Base-by-base conservation (phyloP, 2,329 filamentous ascomycete species). In the Cladophialophora psammophila region DNA sequence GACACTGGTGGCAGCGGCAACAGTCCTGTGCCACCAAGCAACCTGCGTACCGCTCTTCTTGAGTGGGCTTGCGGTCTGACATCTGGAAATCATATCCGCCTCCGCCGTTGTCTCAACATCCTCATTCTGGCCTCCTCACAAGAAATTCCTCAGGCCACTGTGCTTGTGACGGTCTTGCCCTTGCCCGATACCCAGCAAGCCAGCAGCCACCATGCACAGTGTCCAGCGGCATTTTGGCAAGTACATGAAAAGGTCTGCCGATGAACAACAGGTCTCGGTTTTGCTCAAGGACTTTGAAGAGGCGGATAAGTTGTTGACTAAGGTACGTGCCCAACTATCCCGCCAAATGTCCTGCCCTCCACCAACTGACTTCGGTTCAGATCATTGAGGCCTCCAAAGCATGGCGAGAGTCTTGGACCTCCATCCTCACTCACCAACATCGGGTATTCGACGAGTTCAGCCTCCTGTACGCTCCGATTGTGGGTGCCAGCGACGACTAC, bases 271-370 rank as follows among this genome's bases (percentile, higher is more conserved):
- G 75, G 88, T 94, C 54, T 88, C 89, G 10, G 85, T 90, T 53
- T 83, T 95, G 62, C 81, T 96, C 64, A 89, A 87, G 73, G 92
- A 95, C 75, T 95, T 93, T 76, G 90, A 93, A 72, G 89, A 94
- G 78, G 90, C 90, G 32, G 91, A 95, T 77, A 87, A 86, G 72
- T 86, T 94, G 76, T 84, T 95, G 70, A 85, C 86, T 71, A 89
- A 88, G 83, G 91, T 93, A 81, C 81, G 60, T 58, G 63, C 74
- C 65, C 52, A 64, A 59, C 53, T 59, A 31, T 59, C 26, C 20
- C 35, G 42, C 35, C 50, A 38, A 40, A n/a, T 12, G 54, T 35
- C 60, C 18, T 48, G 35, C 54, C 35, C 58, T 60, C 60, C 69
- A 64, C 58, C 66, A 62, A 58, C 67, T 68, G 59, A 57, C 50